A percentile compares a stretch with the other conserved stretches of the same genome.
Conservation (phyloP, 805 yeast genomes). For the Candida chauliodis region DNA sequence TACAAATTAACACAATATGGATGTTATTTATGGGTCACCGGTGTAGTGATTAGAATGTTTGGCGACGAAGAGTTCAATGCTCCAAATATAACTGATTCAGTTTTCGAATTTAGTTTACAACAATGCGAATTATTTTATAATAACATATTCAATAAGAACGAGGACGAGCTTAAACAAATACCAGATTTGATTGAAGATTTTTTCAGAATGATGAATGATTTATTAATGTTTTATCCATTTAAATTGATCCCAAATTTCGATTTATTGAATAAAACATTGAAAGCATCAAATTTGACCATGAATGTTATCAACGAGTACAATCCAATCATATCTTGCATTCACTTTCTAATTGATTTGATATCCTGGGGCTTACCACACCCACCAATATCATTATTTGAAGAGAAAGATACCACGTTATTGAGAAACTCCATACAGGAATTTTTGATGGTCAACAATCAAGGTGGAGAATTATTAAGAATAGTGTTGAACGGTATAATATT, state of each 20-base stretch:
- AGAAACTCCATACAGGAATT: slow-evolving; percentile 46
- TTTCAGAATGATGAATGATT: slow-evolving; percentile 73
- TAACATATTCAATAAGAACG: slow-evolving; percentile 24
- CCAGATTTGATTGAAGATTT: slow-evolving; percentile 85
- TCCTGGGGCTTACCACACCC: slow-evolving; percentile 83
- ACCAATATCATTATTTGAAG: slow-evolving; percentile 66
- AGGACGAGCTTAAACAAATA: slow-evolving; percentile 30
- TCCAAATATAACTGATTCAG: slow-evolving; percentile 51
- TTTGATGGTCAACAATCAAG: slow-evolving; percentile 43
- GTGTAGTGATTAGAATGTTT: slow-evolving; percentile 72
- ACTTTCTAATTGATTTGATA: slow-evolving; percentile 74
- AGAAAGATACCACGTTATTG: slow-evolving; percentile 50
- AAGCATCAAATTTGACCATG: slow-evolving; percentile 55
- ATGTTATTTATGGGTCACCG: slow-evolving; percentile 88
- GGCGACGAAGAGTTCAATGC: slow-evolving; percentile 42
- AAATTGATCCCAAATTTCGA: slow-evolving; percentile 45
- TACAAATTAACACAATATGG: slow-evolving; percentile 70
- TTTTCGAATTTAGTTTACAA: slow-evolving; percentile 70
- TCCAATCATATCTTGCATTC: slow-evolving; percentile 65
- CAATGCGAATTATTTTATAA: slow-evolving; percentile 60
- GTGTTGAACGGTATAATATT: slow-evolving; percentile 66
- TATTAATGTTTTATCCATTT: slow-evolving; percentile 70
- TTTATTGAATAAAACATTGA: slow-evolving; percentile 49
- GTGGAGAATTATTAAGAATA: slow-evolving; percentile 51
- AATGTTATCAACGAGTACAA: slow-evolving; percentile 59